Conservation (phyloP, 495 filamentous ascomycete genomes). For the Xylaria grammica region DNA sequence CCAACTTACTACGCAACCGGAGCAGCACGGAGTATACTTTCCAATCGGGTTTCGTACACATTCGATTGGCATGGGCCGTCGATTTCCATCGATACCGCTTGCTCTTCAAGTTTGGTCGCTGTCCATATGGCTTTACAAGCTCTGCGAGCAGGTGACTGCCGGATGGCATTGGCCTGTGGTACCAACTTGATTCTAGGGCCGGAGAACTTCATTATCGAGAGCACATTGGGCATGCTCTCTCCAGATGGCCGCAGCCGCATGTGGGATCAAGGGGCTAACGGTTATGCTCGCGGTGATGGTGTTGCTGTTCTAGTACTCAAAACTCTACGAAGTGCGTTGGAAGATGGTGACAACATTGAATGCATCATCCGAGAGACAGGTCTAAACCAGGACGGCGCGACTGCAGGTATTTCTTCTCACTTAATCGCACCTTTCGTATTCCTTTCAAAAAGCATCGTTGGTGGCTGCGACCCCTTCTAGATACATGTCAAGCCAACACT, state of each 20-base stretch:
- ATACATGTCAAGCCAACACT: too few species aligned
- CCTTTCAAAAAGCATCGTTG: background rate
- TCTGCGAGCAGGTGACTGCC: constrained; percentile 46
- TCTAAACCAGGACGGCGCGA: constrained; percentile 61
- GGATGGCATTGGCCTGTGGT: constrained; percentile 47
- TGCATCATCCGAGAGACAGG: constrained; percentile 61
- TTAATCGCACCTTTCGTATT: constrained; percentile 4
- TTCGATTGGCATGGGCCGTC: constrained; percentile 49
- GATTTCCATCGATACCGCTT: constrained; percentile 50
- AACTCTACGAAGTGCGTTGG: constrained; percentile 52
- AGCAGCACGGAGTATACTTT: constrained; percentile 36
- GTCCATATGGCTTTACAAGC: constrained; percentile 48
- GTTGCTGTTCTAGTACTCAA: constrained; percentile 60
- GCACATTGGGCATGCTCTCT: constrained; percentile 35
- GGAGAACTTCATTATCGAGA: constrained; percentile 40
- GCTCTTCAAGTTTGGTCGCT: constrained; percentile 49
- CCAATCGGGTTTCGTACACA: constrained; percentile 57
- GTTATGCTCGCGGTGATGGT: constrained; percentile 66
- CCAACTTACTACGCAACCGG: constrained; percentile 38
- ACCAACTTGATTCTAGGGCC: constrained; percentile 36
- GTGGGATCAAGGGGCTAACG: constrained; percentile 59
- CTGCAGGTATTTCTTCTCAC: constrained; percentile 37
- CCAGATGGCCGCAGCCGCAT: constrained; percentile 40
- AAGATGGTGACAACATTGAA: constrained; percentile 59
- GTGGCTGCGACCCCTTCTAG: background rate